These are phyloP conservation scores for Colletotrichum eleusines DNA, from an alignment of 2,329 filamentous ascomycete genomes.

Conservation along the genomic window DNA sequence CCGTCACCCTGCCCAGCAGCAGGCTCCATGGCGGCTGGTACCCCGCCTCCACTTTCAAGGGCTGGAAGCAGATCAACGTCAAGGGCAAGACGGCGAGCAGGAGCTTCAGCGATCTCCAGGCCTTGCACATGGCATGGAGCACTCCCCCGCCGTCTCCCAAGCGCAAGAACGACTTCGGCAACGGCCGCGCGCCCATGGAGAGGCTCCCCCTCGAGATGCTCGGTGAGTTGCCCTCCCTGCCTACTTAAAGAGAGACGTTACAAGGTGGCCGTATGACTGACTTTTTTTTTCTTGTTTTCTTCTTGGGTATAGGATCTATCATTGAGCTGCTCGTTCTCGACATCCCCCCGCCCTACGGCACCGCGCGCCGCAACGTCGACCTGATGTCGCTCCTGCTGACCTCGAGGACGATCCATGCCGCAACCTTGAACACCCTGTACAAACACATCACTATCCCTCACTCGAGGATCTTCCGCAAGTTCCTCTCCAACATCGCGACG, in stretches of 20 bases:
- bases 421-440: constrained; percentile 81
- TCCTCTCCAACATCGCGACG: constrained; percentile 74
- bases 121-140: constrained; percentile 67
- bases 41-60: constrained; percentile 69
- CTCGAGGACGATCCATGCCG: constrained; percentile 80
- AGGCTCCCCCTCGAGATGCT: constrained; percentile 77
- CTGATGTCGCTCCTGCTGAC: constrained; percentile 80
- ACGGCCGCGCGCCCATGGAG: constrained; percentile 72
- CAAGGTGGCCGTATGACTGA: not conserved
- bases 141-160: constrained; percentile 50
- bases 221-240: constrained; percentile 62
- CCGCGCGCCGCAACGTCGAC: constrained; percentile 82
- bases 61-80: constrained; percentile 73
- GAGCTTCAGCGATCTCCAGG: constrained; percentile 71
- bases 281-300: too few relatives aligned
- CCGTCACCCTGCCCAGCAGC: constrained; percentile 67
- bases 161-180: constrained; percentile 51
- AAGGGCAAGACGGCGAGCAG: constrained; percentile 70
- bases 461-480: constrained; percentile 86
- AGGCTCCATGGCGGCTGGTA: constrained; percentile 69
- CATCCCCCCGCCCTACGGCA: constrained; percentile 77
- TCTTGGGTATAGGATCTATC: constrained; percentile 71
- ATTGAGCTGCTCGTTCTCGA: constrained; percentile 81
- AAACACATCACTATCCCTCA: constrained; percentile 85
- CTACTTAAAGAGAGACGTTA: constrained; percentile 37